Percentiles rank a stretch among this genome's conserved stretches.
phyloP scores from a whole-genome alignment of 768 basidiomycete species.

The Macrolepiota fuliginosa region DNA sequence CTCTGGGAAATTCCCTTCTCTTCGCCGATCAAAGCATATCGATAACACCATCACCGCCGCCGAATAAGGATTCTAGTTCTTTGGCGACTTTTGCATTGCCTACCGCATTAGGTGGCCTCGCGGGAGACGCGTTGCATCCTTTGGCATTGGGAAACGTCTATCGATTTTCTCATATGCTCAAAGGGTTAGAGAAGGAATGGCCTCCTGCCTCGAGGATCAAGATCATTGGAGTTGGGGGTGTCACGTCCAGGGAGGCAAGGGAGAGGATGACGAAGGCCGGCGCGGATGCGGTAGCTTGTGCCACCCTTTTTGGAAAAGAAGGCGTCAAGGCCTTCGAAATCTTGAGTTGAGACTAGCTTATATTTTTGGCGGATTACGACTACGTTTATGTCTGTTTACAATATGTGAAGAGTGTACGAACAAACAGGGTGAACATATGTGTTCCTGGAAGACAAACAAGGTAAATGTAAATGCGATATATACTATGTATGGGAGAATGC shows the following conservation, averaged over 20 bases:
- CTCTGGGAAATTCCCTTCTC: slow-evolving; percentile 67
- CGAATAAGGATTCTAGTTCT: slow-evolving; percentile 1
- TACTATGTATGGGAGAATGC: background rate
- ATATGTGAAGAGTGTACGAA: background rate
- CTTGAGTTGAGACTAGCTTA: slow-evolving; percentile 17
- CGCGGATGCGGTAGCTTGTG: slow-evolving; percentile 66
- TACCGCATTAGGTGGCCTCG: slow-evolving; percentile 66
- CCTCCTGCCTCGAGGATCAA: slow-evolving; percentile 36
- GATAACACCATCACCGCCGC: background rate
- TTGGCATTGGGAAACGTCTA: slow-evolving; percentile 78
- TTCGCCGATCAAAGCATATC: slow-evolving; percentile 53
- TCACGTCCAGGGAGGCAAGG: slow-evolving; percentile 57
- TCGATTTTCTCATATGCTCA: slow-evolving; percentile 54
- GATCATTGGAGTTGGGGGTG: slow-evolving; percentile 84
- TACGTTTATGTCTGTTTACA: background rate
- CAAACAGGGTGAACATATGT: background rate
- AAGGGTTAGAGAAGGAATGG: slow-evolving; percentile 13
- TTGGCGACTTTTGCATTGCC: slow-evolving; percentile 54
- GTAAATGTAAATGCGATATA: slow-evolving; percentile 1
- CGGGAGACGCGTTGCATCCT: slow-evolving; percentile 73
- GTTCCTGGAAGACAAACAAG: slow-evolving; percentile 1
- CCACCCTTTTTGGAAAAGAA: slow-evolving; percentile 50
- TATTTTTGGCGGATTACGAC: background rate
- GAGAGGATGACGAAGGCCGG: slow-evolving; percentile 74
- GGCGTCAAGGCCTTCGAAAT: slow-evolving; percentile 54